A percentile compares a stretch with the other conserved stretches of the same genome.
phyloP scores from a whole-genome alignment of 257 asterid species.

The Plantago major region DNA sequence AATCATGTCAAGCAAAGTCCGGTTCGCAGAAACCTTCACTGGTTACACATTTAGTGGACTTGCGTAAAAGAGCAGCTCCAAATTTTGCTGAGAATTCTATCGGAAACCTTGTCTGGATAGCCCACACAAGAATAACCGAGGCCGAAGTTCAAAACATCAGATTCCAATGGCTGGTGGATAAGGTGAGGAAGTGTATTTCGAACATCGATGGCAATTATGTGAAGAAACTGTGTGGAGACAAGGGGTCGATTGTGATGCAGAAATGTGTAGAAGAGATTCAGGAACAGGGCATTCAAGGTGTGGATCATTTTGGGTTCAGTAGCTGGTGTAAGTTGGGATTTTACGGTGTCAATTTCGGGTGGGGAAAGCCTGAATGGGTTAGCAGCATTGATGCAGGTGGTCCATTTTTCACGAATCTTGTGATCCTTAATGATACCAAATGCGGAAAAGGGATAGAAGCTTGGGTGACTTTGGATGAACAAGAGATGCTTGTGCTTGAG shows the following conservation, averaged over 20 bases:
- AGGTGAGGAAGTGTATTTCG: conserved; percentile 33
- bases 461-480: conserved; percentile 77
- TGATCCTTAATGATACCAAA: conserved; percentile 45
- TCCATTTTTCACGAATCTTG: conserved; percentile 50
- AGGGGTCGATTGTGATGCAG: conserved; percentile 37
- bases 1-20: conserved; percentile 25
- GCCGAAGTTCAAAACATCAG: conserved; percentile 1
- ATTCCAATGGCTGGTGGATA: conserved; percentile 29
- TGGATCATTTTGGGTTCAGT: conserved; percentile 47
- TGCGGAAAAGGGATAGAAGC: conserved; percentile 72
- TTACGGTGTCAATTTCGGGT: conserved; percentile 70
- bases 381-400: conserved; percentile 49
- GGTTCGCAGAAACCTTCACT: conserved; percentile 36
- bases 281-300: conserved; percentile 37
- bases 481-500: conserved; percentile 45
- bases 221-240: conserved; percentile 36
- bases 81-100: conserved; percentile 31
- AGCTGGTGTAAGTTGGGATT: conserved; percentile 80
- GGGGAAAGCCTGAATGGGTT: conserved; percentile 78
- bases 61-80: conserved; percentile 49
- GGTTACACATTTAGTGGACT: conserved; percentile 59
- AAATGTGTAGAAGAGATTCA: conserved; percentile 42
- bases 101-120: conserved; percentile 68
- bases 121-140: conserved; percentile 29
- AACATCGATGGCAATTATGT: conserved; percentile 35